A percentile compares a stretch with the other conserved stretches of the same genome.
Conservation (phyloP, 2,329 filamentous ascomycete genomes). For the Tolypocladium tundrense region DNA sequence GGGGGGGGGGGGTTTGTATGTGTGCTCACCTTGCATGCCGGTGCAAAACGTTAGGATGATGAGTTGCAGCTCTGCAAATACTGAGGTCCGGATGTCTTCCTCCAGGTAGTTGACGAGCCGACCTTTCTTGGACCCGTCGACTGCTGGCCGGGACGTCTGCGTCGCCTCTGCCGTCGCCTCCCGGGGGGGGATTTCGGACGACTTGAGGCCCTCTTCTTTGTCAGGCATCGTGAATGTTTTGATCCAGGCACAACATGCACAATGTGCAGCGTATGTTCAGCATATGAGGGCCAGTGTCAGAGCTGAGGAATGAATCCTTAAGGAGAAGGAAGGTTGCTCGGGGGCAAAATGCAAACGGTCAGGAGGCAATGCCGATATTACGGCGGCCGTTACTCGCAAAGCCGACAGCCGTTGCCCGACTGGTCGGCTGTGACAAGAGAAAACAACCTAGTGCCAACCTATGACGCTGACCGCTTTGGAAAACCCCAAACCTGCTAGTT, state of each 20-base stretch:
- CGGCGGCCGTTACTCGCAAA: background rate
- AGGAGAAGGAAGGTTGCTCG: background rate
- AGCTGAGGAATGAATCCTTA: background rate
- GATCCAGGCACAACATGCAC: background rate
- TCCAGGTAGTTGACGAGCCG: slow-evolving; percentile 9
- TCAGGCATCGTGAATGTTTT: background rate
- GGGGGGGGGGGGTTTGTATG: background rate
- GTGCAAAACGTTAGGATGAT: slow-evolving; percentile 38
- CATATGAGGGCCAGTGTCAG: background rate
- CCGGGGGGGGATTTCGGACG: background rate
- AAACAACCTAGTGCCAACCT: background rate
- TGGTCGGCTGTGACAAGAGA: background rate
- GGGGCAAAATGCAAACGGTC: background rate
- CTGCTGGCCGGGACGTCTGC: background rate
- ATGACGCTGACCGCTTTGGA: background rate
- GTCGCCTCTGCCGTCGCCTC: background rate
- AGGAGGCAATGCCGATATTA: background rate
- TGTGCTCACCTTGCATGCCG: slow-evolving; percentile 34
- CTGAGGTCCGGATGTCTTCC: slow-evolving; percentile 24
- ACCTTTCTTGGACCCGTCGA: background rate
- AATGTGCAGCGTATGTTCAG: background rate
- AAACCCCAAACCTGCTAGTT: background rate
- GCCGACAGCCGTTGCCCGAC: slow-evolving; percentile 5
- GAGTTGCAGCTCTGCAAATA: slow-evolving; percentile 34
- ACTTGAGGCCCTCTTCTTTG: background rate